Conservation (phyloP, 495 filamentous ascomycete genomes). For the Aspergillus leporis region DNA sequence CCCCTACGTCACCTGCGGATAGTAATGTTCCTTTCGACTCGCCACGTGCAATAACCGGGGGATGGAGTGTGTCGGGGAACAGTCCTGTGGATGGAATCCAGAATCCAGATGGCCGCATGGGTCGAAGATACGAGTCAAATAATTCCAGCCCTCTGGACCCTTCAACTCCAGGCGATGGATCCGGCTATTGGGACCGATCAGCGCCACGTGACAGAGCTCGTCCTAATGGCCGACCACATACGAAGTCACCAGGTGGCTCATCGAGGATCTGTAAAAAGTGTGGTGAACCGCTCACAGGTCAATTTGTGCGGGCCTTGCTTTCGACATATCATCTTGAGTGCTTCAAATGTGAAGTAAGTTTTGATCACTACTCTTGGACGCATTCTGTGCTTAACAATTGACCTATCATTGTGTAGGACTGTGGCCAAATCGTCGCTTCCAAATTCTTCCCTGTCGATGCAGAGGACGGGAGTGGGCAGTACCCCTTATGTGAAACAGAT, state of each 20-base stretch:
- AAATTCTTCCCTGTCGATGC: constrained; percentile 98
- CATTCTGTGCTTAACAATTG: not conserved
- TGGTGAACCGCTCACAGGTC: constrained; percentile 78
- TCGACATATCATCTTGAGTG: constrained; percentile 97
- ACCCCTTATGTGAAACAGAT: constrained; percentile 96
- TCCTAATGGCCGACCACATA: constrained; percentile 42
- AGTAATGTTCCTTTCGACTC: constrained; percentile 46
- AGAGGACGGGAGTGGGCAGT: constrained; percentile 79
- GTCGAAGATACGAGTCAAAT: constrained; percentile 34
- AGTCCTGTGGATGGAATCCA: constrained; percentile 24
- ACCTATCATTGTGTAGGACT: constrained; percentile 66
- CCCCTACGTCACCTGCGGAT: constrained; percentile 48
- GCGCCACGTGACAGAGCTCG: constrained; percentile 45
- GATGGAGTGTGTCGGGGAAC: constrained; percentile 32
- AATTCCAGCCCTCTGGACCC: constrained; percentile 22
- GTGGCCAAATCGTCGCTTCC: constrained; percentile 91
- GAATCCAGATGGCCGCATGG: constrained; percentile 34
- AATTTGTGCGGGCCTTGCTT: constrained; percentile 90
- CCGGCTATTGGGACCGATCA: constrained; percentile 39
- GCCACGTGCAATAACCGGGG: constrained; percentile 36
- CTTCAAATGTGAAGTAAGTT: constrained; percentile 91
- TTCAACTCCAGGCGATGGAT: constrained; percentile 31
- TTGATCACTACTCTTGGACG: constrained; percentile 4
- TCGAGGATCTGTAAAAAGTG: constrained; percentile 84
- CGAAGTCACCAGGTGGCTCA: constrained; percentile 41